phyloP scores from a whole-genome alignment of 305 asterid genomes.

The Stenogyne calaminthoides region DNA sequence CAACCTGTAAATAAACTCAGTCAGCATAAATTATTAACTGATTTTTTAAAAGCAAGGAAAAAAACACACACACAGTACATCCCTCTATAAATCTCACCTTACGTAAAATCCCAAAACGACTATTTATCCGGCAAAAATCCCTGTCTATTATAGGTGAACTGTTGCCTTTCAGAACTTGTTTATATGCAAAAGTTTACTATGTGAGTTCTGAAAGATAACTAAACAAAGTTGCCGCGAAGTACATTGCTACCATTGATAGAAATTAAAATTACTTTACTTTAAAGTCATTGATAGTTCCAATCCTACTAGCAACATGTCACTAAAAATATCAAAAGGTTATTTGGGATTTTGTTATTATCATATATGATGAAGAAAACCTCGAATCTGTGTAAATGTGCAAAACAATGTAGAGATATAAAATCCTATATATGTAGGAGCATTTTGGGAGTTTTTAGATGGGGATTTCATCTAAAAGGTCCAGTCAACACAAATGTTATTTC shows the following conservation, averaged over 20 bases:
- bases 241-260: too few species aligned
- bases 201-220: slow-evolving; percentile 6
- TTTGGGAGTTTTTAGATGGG: neutral
- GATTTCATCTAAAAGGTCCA: neutral
- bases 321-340: neutral
- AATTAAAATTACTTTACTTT: neutral
- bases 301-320: slow-evolving; percentile 2
- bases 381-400: neutral
- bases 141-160: neutral
- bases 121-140: too few species aligned
- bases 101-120: too few species aligned
- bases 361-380: slow-evolving; percentile 13
- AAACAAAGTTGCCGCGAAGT: neutral
- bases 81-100: too few species aligned
- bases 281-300: slow-evolving; percentile 3
- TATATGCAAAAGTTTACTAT: neutral
- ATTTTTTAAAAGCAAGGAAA: slow-evolving; percentile 3
- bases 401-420: neutral
- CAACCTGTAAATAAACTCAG: slow-evolving; percentile 63
- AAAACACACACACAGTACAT: slow-evolving; percentile 21
- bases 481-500: neutral
- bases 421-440: neutral
- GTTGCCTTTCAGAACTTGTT: slow-evolving; percentile 11
- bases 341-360: slow-evolving; percentile 7
- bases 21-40: slow-evolving; percentile 25